A percentile compares a stretch with the other conserved stretches of the same genome.
These are phyloP conservation scores for Mangifera indica DNA, from an alignment of 345 rosid species.

Conservation along the genomic window DNA sequence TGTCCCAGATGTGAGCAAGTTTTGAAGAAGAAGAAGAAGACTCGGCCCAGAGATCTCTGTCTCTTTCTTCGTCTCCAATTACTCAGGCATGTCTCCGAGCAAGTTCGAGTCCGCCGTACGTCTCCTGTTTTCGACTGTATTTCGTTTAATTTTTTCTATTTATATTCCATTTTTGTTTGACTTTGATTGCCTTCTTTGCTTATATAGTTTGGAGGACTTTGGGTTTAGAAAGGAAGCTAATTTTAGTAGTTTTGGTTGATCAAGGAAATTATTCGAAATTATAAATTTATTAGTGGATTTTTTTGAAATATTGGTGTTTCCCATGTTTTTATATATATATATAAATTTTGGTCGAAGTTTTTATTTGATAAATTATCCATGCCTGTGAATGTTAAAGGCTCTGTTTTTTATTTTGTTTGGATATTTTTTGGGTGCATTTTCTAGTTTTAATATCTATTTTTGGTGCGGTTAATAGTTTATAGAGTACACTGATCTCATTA, in stretches of 20 bases:
- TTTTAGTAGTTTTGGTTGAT: too few relatives aligned
- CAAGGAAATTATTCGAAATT: too few relatives aligned
- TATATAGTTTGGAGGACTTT: neutral
- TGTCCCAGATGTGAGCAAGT: neutral
- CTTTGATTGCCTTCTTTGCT: neutral
- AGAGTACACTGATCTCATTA: neutral
- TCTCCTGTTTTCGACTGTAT: constrained; percentile 11
- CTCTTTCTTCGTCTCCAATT: neutral
- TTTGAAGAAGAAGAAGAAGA: neutral
- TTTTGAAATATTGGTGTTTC: too few relatives aligned
- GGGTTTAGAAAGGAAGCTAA: neutral
- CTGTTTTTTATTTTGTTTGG: too few relatives aligned
- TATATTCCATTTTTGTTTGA: neutral
- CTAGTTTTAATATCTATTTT: too few relatives aligned
- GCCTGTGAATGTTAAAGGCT: too few relatives aligned
- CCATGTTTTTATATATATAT: too few relatives aligned
- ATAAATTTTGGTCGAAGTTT: too few relatives aligned
- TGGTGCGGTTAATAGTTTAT: too few relatives aligned
- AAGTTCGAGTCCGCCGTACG: constrained; percentile 50
- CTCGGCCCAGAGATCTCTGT: neutral
- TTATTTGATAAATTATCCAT: too few relatives aligned
- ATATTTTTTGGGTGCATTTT: too few relatives aligned
- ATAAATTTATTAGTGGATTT: too few relatives aligned
- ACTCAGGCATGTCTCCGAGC: constrained; percentile 49
- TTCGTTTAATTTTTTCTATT: neutral